Evolutionary conservation across 331 rosid species (phyloP), one percentile per base, ranked within the genome.

Genomic region (Malus hybrid): DNA sequence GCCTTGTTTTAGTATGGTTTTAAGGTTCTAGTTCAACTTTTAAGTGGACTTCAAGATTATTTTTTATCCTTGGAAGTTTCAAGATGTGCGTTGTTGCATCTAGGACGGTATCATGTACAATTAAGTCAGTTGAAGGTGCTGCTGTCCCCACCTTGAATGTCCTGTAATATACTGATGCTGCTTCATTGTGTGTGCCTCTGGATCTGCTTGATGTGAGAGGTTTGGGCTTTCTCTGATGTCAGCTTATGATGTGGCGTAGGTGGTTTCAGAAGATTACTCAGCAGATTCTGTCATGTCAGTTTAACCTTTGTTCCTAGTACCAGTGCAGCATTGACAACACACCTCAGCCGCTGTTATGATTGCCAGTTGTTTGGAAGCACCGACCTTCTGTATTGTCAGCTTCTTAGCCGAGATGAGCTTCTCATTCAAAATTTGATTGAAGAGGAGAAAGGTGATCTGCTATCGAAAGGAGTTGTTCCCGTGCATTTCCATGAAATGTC

Each of bases 81-180:
- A 75, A 77, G 67, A 64, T 70, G 63, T 57, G 68, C 76, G 72
- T 53, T 63, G 80, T 77, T 82, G 60, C 82, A 62, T 76, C 85
- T 69, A 71, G 53, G 61, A 70, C 58, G 42, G 77, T 34, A 52
- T 69, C 68, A 42, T 73, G 42, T 70, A 76, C 74, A 18, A 29
- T 28, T n/a, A 29, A 28, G 68, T 78, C 77, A 20, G 20, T 70
- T 68, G 82, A 71, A 67, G 71, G 44, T 66, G 18, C 81, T 58
- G 68, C 69, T 57, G 18, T 42, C 36, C 14, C 32, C 33, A 19
- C 20, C 24, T 14, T 2, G 44, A 60, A 26, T 2, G 30, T 18
- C 42, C 13, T 48, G 4, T 71, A 20, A 33, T 32, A 24, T 39
- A 46, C 77, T n/a, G 46, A 44, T 74, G 48, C 70, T 29, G 12